These are phyloP conservation scores for Hamamelis virginiana DNA, from an alignment of 164 flowering plant species.

Conservation along the genomic window DNA sequence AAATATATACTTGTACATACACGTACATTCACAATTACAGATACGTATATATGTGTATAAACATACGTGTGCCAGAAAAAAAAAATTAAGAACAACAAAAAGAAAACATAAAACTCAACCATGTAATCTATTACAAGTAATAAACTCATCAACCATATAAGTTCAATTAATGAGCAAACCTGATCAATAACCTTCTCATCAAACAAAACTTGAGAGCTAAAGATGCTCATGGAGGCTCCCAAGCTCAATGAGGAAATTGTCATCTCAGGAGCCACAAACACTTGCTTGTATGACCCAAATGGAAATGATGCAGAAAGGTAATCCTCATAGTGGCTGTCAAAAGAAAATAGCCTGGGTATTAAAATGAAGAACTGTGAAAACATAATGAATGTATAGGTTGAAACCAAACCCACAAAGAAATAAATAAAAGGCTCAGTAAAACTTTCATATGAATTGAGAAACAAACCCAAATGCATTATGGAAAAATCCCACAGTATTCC, in stretches of 20 bases:
- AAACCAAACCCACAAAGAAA: neutral
- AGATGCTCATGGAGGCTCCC: slow-evolving; percentile 84
- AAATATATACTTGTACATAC: neutral
- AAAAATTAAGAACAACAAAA: neutral
- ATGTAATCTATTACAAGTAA: neutral
- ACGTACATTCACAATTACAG: neutral
- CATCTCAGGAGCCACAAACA: slow-evolving; percentile 86
- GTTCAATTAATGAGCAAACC: slow-evolving; percentile 42
- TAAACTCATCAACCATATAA: neutral
- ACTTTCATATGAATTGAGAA: slow-evolving; percentile 3
- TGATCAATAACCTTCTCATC: slow-evolving; percentile 97
- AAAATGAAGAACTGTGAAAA: slow-evolving; percentile 1
- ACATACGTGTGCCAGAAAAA: no score
- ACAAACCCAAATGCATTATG: slow-evolving; percentile 79
- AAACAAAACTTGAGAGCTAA: slow-evolving; percentile 78
- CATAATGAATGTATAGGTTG: neutral
- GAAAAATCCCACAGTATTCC: slow-evolving; percentile 77
- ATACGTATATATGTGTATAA: no score
- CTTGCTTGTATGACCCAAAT: slow-evolving; percentile 95
- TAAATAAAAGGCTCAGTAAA: neutral
- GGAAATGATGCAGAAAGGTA: slow-evolving; percentile 85
- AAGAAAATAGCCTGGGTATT: slow-evolving; percentile 1
- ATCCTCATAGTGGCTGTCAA: slow-evolving; percentile 78
- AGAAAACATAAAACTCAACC: neutral
- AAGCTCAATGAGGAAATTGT: slow-evolving; percentile 59